A percentile compares a stretch with the other conserved stretches of the same genome.
These are phyloP conservation scores for Leonotis leonurus DNA, from an alignment of 257 asterid genomes.

Conservation along the genomic window DNA sequence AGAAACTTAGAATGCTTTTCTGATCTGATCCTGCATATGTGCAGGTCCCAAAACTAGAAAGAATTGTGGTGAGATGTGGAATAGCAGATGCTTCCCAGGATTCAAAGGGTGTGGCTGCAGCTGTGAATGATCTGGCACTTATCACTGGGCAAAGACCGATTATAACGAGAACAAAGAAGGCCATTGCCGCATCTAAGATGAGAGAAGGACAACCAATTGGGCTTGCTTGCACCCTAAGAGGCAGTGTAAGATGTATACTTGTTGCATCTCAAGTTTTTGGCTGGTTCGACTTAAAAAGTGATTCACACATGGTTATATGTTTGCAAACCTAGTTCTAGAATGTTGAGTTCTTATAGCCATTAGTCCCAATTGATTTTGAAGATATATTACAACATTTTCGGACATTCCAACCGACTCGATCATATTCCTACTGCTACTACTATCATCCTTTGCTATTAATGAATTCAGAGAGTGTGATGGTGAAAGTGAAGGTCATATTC, in stretches of 20 bases:
- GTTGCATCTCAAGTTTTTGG: background rate
- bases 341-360: no score
- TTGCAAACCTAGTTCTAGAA: no score
- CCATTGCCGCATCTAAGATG: slow-evolving; percentile 83
- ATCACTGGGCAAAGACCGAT: slow-evolving; percentile 89
- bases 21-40: slow-evolving; percentile 12
- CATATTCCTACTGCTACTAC: background rate
- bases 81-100: slow-evolving; percentile 97
- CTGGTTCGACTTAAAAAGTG: background rate
- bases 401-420: no score
- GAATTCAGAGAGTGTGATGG: background rate
- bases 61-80: slow-evolving; percentile 92
- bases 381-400: no score
- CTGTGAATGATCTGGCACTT: slow-evolving; percentile 80
- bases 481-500: background rate
- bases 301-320: background rate
- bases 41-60: slow-evolving; percentile 82
- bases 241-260: slow-evolving; percentile 43
- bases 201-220: slow-evolving; percentile 89
- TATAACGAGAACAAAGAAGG: slow-evolving; percentile 83
- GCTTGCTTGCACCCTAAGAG: slow-evolving; percentile 84
- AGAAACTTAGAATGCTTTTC: background rate
- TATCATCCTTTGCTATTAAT: background rate
- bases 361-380: no score
- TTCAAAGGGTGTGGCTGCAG: slow-evolving; percentile 89